phyloP scores from a whole-genome alignment of 2,329 filamentous ascomycete genomes.

The Aspergillus novoparasiticus region DNA sequence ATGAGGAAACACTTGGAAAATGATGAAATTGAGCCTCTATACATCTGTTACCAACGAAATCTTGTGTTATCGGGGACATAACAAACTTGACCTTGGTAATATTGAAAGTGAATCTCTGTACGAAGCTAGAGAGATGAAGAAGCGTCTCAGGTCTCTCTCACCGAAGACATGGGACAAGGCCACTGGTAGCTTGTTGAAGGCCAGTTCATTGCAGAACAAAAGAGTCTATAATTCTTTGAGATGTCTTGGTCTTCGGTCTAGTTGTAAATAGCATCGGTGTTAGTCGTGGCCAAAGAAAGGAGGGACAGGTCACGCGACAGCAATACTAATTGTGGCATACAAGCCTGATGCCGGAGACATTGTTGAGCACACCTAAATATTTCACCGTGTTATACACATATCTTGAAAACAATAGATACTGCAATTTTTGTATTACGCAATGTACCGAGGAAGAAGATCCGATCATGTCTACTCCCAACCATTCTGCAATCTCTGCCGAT shows the following conservation, averaged over 20 bases:
- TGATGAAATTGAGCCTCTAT: no score
- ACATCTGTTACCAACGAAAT: background rate
- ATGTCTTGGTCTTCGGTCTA: no score
- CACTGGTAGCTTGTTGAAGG: background rate
- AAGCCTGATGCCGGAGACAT: background rate
- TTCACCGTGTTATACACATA: background rate
- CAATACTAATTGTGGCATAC: background rate
- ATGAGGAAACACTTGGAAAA: background rate
- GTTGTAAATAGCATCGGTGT: no score
- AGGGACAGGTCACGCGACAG: no score
- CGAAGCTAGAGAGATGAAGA: background rate
- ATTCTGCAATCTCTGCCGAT: conserved; percentile 45
- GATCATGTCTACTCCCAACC: conserved; percentile 29
- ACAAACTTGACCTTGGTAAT: background rate
- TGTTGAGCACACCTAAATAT: background rate
- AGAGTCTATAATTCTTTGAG: no score
- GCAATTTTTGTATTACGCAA: background rate
- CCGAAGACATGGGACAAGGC: background rate
- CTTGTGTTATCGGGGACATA: background rate
- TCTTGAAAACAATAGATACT: background rate
- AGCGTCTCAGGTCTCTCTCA: background rate
- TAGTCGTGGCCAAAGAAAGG: no score
- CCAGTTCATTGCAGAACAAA: no score
- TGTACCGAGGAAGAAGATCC: background rate
- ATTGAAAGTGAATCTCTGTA: background rate